phyloP scores from a whole-genome alignment of 1,284 basidiomycete species.

The Coniferiporia weirii region DNA sequence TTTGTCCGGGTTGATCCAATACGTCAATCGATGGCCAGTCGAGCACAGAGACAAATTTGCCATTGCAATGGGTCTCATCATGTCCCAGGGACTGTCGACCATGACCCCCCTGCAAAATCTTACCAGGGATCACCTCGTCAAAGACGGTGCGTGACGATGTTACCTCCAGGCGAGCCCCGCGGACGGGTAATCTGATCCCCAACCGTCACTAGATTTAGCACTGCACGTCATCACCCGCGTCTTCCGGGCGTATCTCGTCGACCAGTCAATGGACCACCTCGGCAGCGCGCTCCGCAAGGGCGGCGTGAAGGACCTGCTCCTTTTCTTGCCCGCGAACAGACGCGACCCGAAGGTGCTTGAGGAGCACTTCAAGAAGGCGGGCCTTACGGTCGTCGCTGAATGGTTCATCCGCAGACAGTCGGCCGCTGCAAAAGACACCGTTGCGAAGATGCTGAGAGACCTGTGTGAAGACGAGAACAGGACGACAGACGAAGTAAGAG shows the following conservation, averaged over 20 bases:
- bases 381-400: conserved; percentile 75
- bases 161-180: not conserved
- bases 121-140: conserved; percentile 91
- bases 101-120: conserved; percentile 76
- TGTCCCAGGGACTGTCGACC: conserved; percentile 76
- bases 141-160: conserved; percentile 61
- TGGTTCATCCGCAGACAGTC: conserved; percentile 90
- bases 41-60: conserved; percentile 80
- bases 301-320: conserved; percentile 79
- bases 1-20: conserved; percentile 83
- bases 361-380: conserved; percentile 80
- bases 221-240: conserved; percentile 74
- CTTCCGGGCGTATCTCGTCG: conserved; percentile 75
- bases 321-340: conserved; percentile 84
- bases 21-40: conserved; percentile 78
- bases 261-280: conserved; percentile 85
- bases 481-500: conserved; percentile 18
- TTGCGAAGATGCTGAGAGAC: conserved; percentile 58
- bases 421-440: conserved; percentile 64
- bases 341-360: conserved; percentile 72
- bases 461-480: conserved; percentile 40
- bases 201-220: conserved; percentile 53
- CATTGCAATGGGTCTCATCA: conserved; percentile 73
- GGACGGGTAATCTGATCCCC: no score
- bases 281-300: conserved; percentile 73